phyloP scores from a whole-genome alignment of 306 rosid species.

The Fragaria iinumae region DNA sequence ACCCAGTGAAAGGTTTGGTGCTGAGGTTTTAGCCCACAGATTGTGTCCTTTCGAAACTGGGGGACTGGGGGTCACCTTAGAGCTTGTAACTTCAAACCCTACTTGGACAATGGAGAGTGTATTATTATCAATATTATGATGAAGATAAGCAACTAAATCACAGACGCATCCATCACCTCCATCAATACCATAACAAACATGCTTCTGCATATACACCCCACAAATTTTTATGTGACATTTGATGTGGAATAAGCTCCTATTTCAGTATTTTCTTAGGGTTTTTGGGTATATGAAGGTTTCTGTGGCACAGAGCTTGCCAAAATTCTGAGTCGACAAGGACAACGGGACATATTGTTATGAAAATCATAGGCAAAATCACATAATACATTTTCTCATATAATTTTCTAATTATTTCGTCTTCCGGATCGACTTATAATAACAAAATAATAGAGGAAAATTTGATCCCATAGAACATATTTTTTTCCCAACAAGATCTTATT shows the following conservation, averaged over 20 bases:
- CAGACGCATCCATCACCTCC: constrained; percentile 30
- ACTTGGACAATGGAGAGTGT: neutral
- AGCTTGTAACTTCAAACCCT: constrained; percentile 20
- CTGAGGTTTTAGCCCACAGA: constrained; percentile 25
- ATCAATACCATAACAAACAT: constrained; percentile 18
- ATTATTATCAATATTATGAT: constrained; percentile 1
- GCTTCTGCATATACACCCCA: constrained; percentile 17
- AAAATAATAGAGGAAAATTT: neutral
- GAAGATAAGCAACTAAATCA: constrained; percentile 26
- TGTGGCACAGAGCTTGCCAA: constrained; percentile 3
- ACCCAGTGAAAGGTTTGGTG: constrained; percentile 7
- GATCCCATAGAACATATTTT: neutral
- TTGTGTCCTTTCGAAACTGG: constrained; percentile 14
- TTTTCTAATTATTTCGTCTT: no score
- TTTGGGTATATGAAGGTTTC: neutral
- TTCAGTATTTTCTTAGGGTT: neutral
- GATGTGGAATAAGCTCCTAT: constrained; percentile 16
- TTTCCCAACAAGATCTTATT: neutral
- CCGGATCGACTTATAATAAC: no score
- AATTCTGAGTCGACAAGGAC: neutral
- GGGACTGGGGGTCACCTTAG: constrained; percentile 9
- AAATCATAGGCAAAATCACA: neutral
- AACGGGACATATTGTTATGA: neutral
- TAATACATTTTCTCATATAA: no score
- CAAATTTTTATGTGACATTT: constrained; percentile 6